Conservation (phyloP, 2,329 filamentous ascomycete genomes). For the Trichoderma asperellum region DNA sequence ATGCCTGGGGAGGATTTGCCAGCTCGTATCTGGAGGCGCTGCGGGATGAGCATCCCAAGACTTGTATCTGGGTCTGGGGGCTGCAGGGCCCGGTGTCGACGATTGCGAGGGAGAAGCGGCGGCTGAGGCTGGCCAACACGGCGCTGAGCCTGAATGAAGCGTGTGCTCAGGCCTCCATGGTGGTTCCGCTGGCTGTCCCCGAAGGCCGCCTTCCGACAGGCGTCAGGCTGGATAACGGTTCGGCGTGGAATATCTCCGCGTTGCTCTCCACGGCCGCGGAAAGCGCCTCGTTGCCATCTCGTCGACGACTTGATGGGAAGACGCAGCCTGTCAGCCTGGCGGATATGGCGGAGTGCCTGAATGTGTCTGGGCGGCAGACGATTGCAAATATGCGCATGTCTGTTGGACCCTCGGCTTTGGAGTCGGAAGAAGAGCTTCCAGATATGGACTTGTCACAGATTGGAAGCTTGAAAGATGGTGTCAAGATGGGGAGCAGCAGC, state of each 20-base stretch:
- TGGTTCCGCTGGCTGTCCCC: slow-evolving; percentile 73
- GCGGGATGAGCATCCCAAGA: slow-evolving; percentile 89
- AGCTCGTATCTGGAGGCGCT: slow-evolving; percentile 74
- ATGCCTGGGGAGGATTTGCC: slow-evolving; percentile 81
- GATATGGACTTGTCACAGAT: slow-evolving; percentile 42
- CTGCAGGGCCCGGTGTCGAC: slow-evolving; percentile 65
- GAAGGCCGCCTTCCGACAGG: slow-evolving; percentile 60
- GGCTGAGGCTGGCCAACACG: slow-evolving; percentile 69
- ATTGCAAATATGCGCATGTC: slow-evolving; percentile 76
- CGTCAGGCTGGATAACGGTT: slow-evolving; percentile 63
- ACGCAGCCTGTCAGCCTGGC: slow-evolving; percentile 55
- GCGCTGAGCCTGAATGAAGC: slow-evolving; percentile 73
- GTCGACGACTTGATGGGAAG: slow-evolving; percentile 58
- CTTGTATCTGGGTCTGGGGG: slow-evolving; percentile 84
- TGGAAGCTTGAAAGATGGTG: slow-evolving; percentile 28
- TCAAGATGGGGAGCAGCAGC: background rate
- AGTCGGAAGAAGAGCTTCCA: slow-evolving; percentile 37
- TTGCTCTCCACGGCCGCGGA: slow-evolving; percentile 78
- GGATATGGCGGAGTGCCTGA: slow-evolving; percentile 68
- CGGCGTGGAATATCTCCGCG: slow-evolving; percentile 79
- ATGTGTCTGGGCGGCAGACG: slow-evolving; percentile 76
- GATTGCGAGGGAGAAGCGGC: slow-evolving; percentile 55
- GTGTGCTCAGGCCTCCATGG: slow-evolving; percentile 71
- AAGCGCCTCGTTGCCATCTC: slow-evolving; percentile 74
- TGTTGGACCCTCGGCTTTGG: slow-evolving; percentile 46